Evolutionary conservation across 2,329 filamentous ascomycete species (phyloP).

Genomic region (Tolypocladium amazonense): DNA sequence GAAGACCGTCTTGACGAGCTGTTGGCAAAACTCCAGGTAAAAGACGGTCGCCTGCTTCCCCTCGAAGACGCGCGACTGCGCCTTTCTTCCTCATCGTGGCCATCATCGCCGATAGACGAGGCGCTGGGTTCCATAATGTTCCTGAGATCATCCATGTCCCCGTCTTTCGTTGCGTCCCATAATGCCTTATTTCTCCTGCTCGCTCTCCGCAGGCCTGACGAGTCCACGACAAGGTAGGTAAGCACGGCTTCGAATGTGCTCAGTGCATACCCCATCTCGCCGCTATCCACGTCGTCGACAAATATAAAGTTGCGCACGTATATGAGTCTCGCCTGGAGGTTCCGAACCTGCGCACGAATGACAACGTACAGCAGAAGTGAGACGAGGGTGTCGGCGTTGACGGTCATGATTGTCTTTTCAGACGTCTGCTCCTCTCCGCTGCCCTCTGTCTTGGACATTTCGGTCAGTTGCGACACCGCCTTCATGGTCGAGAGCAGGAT

Average conservation of each 20-base stretch:
- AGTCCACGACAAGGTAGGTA: slow-evolving; percentile 76
- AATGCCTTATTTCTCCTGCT: slow-evolving; percentile 77
- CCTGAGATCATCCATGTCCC: slow-evolving; percentile 64
- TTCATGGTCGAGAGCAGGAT: slow-evolving; percentile 74
- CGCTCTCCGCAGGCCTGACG: slow-evolving; percentile 68
- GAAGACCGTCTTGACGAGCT: slow-evolving; percentile 33
- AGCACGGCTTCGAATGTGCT: slow-evolving; percentile 94
- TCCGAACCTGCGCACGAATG: slow-evolving; percentile 77
- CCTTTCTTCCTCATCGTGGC: slow-evolving; percentile 27
- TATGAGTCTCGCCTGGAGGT: slow-evolving; percentile 78
- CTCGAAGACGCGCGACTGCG: slow-evolving; percentile 36
- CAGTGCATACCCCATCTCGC: slow-evolving; percentile 89
- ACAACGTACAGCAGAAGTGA: slow-evolving; percentile 86
- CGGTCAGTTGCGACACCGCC: slow-evolving; percentile 60
- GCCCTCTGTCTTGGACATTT: slow-evolving; percentile 32
- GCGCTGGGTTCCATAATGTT: slow-evolving; percentile 67
- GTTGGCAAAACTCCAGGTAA: slow-evolving; percentile 36
- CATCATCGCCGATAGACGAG: slow-evolving; percentile 35
- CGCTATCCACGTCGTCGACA: slow-evolving; percentile 92
- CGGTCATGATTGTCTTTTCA: slow-evolving; percentile 47
- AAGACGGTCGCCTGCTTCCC: slow-evolving; percentile 33
- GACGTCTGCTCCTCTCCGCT: slow-evolving; percentile 21
- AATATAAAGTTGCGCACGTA: slow-evolving; percentile 98
- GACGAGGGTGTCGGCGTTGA: slow-evolving; percentile 84
- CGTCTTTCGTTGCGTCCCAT: slow-evolving; percentile 78